A percentile compares a stretch with the other conserved stretches of the same genome.
Conservation (phyloP, 441 rosid genomes). For the Brassica hybrid region DNA sequence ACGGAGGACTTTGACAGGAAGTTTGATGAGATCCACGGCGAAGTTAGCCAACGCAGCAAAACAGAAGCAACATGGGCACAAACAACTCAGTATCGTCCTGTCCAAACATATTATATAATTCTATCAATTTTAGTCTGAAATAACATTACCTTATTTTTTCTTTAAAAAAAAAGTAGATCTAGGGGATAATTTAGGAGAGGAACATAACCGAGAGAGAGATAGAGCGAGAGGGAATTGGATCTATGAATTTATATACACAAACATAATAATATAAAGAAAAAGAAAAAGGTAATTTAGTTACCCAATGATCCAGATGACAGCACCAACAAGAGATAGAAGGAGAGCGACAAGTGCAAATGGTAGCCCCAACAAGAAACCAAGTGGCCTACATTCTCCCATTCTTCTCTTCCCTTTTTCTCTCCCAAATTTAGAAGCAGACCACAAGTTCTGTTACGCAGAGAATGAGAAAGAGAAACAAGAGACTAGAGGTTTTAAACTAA, state of each 20-base stretch:
- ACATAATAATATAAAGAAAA: not conserved
- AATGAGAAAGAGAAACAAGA: not conserved
- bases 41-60: conserved; percentile 71
- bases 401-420: not conserved
- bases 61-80: conserved; percentile 84
- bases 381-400: conserved; percentile 78
- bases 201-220: not conserved
- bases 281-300: conserved; percentile 15
- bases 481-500: not conserved
- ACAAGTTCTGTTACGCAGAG: not conserved
- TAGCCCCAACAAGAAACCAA: conserved; percentile 82
- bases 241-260: not conserved
- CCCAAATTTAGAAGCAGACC: not conserved
- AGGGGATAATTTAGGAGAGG: not conserved
- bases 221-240: not conserved
- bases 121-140: not conserved
- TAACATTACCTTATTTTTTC: not conserved
- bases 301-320: conserved; percentile 85
- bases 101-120: not conserved
- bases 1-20: conserved; percentile 68
- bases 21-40: conserved; percentile 66
- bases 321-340: conserved; percentile 66
- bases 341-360: conserved; percentile 82
- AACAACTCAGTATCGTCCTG: conserved; percentile 79
- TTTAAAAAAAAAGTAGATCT: not conserved